phyloP scores from a whole-genome alignment of 2,329 filamentous ascomycete species.

The Aquanectria penicillioides region DNA sequence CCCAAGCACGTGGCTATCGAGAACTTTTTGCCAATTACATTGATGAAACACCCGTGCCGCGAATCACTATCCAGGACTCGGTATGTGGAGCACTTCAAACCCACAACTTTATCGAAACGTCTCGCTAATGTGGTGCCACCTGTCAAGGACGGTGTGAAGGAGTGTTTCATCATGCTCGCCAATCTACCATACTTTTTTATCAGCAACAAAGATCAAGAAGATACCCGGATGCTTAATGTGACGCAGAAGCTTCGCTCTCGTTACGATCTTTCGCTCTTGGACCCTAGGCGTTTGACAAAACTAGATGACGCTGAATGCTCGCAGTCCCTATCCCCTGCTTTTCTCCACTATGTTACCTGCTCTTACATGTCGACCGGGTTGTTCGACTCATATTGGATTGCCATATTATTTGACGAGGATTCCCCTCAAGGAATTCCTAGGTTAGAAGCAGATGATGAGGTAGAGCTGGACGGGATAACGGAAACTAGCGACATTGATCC shows the following conservation, averaged over 20 bases:
- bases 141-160: conserved; percentile 5
- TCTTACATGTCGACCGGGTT: conserved; percentile 17
- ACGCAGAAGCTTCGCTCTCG: conserved; percentile 3
- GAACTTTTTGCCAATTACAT: conserved; percentile 25
- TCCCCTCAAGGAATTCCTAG: background rate
- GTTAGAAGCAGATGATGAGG: background rate
- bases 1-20: background rate
- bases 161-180: conserved; percentile 23
- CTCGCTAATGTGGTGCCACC: too few relatives aligned
- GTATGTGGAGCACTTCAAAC: conserved; percentile 7
- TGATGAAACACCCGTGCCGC: background rate
- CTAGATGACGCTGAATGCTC: background rate
- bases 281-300: background rate
- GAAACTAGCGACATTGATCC: too few relatives aligned
- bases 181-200: conserved; percentile 23
- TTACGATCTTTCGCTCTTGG: conserved; percentile 9
- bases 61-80: background rate
- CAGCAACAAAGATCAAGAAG: background rate
- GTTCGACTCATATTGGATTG: conserved; percentile 16
- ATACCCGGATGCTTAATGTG: background rate
- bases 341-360: conserved; percentile 5
- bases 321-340: background rate
- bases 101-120: too few relatives aligned
- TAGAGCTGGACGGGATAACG: too few relatives aligned
- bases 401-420: conserved; percentile 6